Percentiles rank a stretch among this genome's conserved stretches.
Evolutionary conservation across 805 yeast genomes (phyloP).

Genomic region (Cyberlindnera saturnus): DNA sequence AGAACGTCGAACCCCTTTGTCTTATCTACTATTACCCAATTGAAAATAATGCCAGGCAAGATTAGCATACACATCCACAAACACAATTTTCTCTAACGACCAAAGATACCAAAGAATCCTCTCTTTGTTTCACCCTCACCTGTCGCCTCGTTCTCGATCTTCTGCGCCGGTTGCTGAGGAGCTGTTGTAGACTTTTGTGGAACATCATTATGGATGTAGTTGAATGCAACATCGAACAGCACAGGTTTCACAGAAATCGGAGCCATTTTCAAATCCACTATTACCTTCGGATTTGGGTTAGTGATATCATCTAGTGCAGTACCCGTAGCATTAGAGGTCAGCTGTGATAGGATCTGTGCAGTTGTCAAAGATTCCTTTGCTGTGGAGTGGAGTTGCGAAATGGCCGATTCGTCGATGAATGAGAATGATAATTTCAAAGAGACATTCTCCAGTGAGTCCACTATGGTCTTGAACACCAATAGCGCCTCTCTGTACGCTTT

Average conservation of each 20-base stretch:
- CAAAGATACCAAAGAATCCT: constrained; percentile 72
- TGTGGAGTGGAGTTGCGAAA: constrained; percentile 20
- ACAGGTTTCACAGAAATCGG: constrained; percentile 83
- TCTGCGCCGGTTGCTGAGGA: constrained; percentile 6
- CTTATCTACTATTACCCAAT: too few species aligned
- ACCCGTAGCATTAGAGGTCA: constrained; percentile 29
- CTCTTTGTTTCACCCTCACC: constrained; percentile 39
- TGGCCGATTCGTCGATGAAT: constrained; percentile 33
- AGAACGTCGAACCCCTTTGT: too few species aligned
- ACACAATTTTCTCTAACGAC: constrained; percentile 20
- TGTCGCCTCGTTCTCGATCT: constrained; percentile 3
- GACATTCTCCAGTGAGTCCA: constrained; percentile 3
- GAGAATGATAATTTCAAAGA: constrained; percentile 16
- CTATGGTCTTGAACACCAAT: constrained; percentile 33
- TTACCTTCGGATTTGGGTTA: constrained; percentile 20
- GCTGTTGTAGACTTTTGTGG: constrained; percentile 6
- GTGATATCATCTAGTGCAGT: constrained; percentile 20
- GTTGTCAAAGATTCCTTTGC: constrained; percentile 19
- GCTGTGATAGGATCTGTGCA: constrained; percentile 40
- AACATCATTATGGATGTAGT: constrained; percentile 43
- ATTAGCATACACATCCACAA: not conserved
- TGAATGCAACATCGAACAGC: constrained; percentile 84
- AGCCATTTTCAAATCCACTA: constrained; percentile 27
- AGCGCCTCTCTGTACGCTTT: constrained; percentile 42
- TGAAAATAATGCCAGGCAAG: not conserved